Conservation (phyloP, 768 basidiomycete species). For the Agaricus blazei region DNA sequence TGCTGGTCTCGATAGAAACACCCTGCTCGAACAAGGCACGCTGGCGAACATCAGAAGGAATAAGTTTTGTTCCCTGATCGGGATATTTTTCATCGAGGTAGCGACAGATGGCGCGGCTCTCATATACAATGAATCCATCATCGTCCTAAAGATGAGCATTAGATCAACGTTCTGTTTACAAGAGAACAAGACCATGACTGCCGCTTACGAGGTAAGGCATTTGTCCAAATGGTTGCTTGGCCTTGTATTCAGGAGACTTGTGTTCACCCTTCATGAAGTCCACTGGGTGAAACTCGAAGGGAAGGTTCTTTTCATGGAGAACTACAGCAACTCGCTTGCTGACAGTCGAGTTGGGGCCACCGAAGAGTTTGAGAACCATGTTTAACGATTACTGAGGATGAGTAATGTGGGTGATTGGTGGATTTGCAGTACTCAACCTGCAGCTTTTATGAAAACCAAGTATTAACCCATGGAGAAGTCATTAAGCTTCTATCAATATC, state of each 20-base stretch:
- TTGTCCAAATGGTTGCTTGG: slow-evolving; percentile 15
- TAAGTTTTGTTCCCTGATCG: slow-evolving; percentile 38
- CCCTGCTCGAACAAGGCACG: slow-evolving; percentile 37
- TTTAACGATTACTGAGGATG: background rate
- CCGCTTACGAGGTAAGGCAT: slow-evolving; percentile 26
- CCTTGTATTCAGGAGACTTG: slow-evolving; percentile 10
- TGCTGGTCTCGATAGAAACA: slow-evolving; percentile 40
- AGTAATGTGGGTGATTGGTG: too few relatives aligned
- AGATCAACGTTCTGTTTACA: too few relatives aligned
- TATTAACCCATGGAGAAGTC: too few relatives aligned
- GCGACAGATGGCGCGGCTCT: slow-evolving; percentile 24
- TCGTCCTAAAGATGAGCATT: slow-evolving; percentile 42
- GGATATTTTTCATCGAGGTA: slow-evolving; percentile 33
- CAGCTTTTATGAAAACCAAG: too few relatives aligned
- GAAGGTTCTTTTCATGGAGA: slow-evolving; percentile 19
- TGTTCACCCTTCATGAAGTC: slow-evolving; percentile 9
- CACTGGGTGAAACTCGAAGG: slow-evolving; percentile 10
- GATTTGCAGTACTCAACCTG: too few relatives aligned
- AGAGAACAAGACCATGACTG: slow-evolving; percentile 27
- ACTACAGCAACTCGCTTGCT: slow-evolving; percentile 39
- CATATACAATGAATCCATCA: slow-evolving; percentile 37
- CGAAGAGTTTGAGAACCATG: slow-evolving; percentile 34
- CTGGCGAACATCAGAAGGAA: slow-evolving; percentile 37
- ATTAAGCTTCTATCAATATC: too few relatives aligned
- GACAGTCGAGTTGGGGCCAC: slow-evolving; percentile 30